Percentiles rank a stretch among this genome's conserved stretches.
Conservation (phyloP, 2,329 filamentous ascomycete genomes). For the Colletotrichum aenigma region DNA sequence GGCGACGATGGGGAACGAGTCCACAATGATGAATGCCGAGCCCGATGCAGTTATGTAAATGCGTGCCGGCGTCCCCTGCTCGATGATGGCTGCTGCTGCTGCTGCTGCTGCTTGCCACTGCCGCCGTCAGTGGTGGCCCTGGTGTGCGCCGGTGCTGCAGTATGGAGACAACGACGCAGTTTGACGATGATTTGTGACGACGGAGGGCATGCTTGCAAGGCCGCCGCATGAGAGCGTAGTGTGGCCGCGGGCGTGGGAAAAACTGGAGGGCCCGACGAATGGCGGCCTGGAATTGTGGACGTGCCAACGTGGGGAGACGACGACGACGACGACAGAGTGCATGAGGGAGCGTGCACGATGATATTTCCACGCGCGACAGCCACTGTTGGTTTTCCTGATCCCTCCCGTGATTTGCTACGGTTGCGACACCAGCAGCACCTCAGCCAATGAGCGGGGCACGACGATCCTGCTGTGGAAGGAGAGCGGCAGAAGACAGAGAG, state of each 20-base stretch:
- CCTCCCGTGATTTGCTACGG: background rate
- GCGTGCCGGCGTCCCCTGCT: background rate
- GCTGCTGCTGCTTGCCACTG: background rate
- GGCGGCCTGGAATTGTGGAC: background rate
- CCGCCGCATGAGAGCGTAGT: background rate
- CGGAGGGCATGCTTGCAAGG: background rate
- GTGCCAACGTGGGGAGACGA: background rate
- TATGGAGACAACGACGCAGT: background rate
- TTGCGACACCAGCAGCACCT: background rate
- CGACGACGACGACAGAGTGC: background rate
- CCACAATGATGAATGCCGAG: constrained; percentile 21
- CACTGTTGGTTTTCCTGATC: background rate
- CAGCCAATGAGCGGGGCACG: background rate
- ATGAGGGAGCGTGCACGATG: background rate
- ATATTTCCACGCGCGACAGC: constrained; percentile 17
- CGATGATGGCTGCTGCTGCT: background rate
- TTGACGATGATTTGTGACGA: background rate
- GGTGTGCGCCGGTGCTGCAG: background rate
- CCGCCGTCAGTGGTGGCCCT: background rate
- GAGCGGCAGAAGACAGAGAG: background rate
- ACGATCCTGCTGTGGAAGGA: background rate
- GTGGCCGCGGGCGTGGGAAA: background rate
- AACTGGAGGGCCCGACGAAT: background rate
- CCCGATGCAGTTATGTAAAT: constrained; percentile 5
- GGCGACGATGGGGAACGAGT: background rate